Percentiles rank a stretch among this genome's conserved stretches.
Conservation (phyloP, 1,284 basidiomycete species). For the Moesziomyces sp. region DNA sequence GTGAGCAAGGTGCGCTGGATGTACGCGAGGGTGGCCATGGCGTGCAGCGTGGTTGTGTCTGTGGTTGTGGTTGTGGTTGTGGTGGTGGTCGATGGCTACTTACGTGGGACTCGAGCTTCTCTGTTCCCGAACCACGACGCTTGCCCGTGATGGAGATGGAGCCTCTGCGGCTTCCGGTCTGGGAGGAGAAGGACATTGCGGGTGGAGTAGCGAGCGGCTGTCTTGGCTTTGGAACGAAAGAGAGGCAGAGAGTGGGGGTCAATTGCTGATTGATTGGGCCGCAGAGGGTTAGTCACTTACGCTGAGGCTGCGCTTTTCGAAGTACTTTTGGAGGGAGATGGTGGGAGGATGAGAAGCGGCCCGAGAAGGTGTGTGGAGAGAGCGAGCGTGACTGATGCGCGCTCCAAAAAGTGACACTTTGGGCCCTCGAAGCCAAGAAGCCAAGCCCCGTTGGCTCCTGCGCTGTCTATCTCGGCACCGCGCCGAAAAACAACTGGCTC, state of each 20-base stretch:
- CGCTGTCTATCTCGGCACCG: too few relatives aligned
- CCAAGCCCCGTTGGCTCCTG: too few relatives aligned
- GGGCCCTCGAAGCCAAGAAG: too few relatives aligned
- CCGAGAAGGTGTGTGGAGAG: background rate
- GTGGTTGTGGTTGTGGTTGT: background rate
- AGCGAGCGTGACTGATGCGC: background rate
- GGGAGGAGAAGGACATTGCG: slow-evolving; percentile 46
- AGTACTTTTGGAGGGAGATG: too few relatives aligned
- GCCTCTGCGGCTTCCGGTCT: slow-evolving; percentile 40
- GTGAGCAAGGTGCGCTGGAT: slow-evolving; percentile 28
- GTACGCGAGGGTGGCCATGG: slow-evolving; percentile 18
- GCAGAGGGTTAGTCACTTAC: too few relatives aligned
- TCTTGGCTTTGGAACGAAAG: background rate
- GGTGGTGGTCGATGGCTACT: slow-evolving; percentile 13
- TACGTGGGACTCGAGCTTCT: slow-evolving; percentile 58
- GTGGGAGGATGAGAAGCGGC: background rate
- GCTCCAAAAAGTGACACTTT: background rate
- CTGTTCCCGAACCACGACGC: slow-evolving; percentile 57
- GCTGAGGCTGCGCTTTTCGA: too few relatives aligned
- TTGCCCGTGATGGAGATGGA: slow-evolving; percentile 44
- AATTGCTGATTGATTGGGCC: too few relatives aligned
- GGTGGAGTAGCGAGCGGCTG: slow-evolving; percentile 1
- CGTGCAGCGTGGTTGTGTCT: background rate
- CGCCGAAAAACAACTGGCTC: too few relatives aligned
- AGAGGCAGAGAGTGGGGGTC: background rate